Evolutionary conservation across 805 yeast genomes (phyloP), one percentile per base, ranked within the genome.

Genomic region (Candida dendrica): DNA sequence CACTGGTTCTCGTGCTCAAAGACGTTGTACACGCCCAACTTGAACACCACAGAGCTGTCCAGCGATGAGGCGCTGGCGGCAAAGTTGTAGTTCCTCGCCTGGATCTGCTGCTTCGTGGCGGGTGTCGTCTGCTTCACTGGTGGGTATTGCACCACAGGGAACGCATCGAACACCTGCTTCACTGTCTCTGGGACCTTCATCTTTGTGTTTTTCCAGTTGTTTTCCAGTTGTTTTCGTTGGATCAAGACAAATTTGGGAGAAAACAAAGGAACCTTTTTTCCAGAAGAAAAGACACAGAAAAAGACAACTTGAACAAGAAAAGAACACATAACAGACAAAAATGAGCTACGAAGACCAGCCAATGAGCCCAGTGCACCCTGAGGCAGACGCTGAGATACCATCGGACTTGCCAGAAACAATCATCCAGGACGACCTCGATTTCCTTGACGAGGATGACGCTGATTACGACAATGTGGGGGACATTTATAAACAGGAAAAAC

Each of bases 1-100:
- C 56, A 49, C 8, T 53, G 44, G 1, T 45, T 51, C 30, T 59
- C 57, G 13, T 61, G 63, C 2, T 56, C 44, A 36, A 60, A 59
- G 3, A 74, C 63, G 49, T 72, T 73, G 52, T 75, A 78, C 1
- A 77, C 79, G 1, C 79, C 84, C 17, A 81, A 53, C 27, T 68
- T 66, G 59, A 79, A 78, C 13, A 56, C 53, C n/a, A 52, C 51
- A 10, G n/a, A 39, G 40, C 35, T 43, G 9, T 13, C n/a, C 10
- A 49, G 39, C 29, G 41, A 34, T 17, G 45, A 27, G 27, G 44
- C 47, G 34, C 24, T 51, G 38, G 47, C 24, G 10, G 49, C 42
- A 34, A 44, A 58, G 10, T 48, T 50, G 48, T 37, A 60, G 34
- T 47, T 56, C 43, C 65, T 48, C 13, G 37, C 36, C 17, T 47